These are phyloP conservation scores for Neurospora sp. DNA, from an alignment of 495 filamentous ascomycete species.

Conservation along the genomic window DNA sequence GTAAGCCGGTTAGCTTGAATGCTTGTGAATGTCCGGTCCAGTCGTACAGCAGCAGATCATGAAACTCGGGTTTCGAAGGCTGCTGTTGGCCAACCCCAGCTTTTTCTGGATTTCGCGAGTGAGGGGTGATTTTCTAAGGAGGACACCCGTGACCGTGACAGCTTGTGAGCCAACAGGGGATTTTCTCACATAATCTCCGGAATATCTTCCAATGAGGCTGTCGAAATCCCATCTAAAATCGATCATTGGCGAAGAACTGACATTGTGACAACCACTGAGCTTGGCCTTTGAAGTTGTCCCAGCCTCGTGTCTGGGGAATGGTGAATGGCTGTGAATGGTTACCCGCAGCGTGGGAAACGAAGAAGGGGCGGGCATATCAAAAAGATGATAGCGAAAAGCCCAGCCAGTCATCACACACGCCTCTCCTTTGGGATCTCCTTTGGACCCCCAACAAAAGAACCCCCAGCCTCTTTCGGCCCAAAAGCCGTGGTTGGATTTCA, in stretches of 20 bases:
- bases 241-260: constrained; percentile 18
- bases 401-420: constrained; percentile 10
- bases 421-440: constrained; percentile 5
- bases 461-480: constrained; percentile 15
- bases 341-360: not conserved
- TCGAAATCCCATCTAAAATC: not conserved
- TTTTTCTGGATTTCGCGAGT: not conserved
- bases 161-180: not conserved
- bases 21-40: not conserved
- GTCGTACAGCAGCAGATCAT: not conserved
- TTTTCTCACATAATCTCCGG: not conserved
- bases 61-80: not conserved
- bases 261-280: constrained; percentile 11
- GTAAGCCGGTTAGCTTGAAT: not conserved
- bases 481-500: constrained; percentile 7
- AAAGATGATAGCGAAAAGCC: not conserved
- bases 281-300: not conserved
- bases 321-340: not conserved
- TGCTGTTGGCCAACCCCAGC: not conserved
- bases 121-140: not conserved
- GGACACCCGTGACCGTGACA: not conserved
- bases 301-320: constrained; percentile 12
- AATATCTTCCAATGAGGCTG: constrained; percentile 18
- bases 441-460: not conserved
- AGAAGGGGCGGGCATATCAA: not conserved